Conservation (phyloP, 768 basidiomycete genomes). For the Pleurotus ostreatus region DNA sequence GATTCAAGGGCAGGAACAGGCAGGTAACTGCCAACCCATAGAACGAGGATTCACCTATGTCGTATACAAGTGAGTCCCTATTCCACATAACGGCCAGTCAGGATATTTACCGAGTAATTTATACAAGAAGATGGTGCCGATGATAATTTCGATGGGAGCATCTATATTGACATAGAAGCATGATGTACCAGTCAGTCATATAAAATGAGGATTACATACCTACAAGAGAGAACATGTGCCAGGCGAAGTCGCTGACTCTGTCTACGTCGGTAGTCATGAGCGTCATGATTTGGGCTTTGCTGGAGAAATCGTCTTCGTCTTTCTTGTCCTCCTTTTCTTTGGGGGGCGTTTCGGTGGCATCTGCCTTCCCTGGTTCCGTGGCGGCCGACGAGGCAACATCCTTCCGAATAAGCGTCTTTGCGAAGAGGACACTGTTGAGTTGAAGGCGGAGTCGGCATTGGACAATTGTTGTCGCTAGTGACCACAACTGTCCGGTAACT, state of each 20-base stretch:
- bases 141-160: slow-evolving; percentile 71
- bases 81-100: background rate
- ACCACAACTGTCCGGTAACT: slow-evolving; percentile 73
- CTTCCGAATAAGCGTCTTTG: slow-evolving; percentile 84
- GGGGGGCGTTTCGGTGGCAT: background rate
- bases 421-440: slow-evolving; percentile 80
- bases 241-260: slow-evolving; percentile 80
- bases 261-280: slow-evolving; percentile 95
- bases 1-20: slow-evolving; percentile 73
- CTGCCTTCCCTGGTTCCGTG: background rate
- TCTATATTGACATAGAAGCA: slow-evolving; percentile 33
- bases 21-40: slow-evolving; percentile 75
- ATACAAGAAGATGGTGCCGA: slow-evolving; percentile 77
- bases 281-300: slow-evolving; percentile 85
- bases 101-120: slow-evolving; percentile 57
- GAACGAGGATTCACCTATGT: slow-evolving; percentile 61
- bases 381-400: slow-evolving; percentile 65
- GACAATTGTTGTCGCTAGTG: slow-evolving; percentile 60
- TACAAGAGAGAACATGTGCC: slow-evolving; percentile 72
- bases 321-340: slow-evolving; percentile 20
- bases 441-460: slow-evolving; percentile 72
- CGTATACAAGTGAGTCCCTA: background rate
- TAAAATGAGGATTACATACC: slow-evolving; percentile 35
- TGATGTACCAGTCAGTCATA: background rate
- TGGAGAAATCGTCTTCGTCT: slow-evolving; percentile 59